Evolutionary conservation across 768 basidiomycete species (phyloP).

Genomic region (Crassisporium funariophilum): DNA sequence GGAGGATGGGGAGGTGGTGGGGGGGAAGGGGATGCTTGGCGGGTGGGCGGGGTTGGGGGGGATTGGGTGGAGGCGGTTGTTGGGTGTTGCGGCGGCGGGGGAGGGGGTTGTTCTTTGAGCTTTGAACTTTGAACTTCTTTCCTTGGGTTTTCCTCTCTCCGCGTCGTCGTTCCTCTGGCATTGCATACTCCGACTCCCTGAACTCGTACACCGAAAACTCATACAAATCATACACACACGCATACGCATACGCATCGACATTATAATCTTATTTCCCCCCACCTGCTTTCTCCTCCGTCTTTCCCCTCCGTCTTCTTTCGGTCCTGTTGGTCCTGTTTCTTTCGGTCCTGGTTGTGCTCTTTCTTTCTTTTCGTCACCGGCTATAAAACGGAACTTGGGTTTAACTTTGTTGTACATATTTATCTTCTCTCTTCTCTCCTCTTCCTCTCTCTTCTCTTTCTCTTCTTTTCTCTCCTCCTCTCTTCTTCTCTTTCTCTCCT

Average conservation of each 20-base stretch:
- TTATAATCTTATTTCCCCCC: too few species aligned
- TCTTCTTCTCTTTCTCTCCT: background rate
- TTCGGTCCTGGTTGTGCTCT: background rate
- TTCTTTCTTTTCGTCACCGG: background rate
- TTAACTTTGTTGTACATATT: background rate
- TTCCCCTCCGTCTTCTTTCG: too few species aligned
- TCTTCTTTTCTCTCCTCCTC: background rate
- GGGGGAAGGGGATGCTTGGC: constrained; percentile 6
- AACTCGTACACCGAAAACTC: background rate
- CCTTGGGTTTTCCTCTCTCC: background rate
- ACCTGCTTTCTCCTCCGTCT: too few species aligned
- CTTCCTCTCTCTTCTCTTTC: background rate
- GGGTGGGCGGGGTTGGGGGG: constrained; percentile 7
- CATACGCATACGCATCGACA: background rate
- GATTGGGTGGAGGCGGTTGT: constrained; percentile 13
- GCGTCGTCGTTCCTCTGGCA: background rate
- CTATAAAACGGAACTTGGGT: background rate
- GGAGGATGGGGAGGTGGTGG: constrained; percentile 8
- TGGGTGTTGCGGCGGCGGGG: constrained; percentile 7
- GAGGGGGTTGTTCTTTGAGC: background rate
- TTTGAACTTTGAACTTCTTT: background rate
- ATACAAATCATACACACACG: background rate
- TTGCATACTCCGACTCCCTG: background rate
- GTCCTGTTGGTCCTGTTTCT: background rate
- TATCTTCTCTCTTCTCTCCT: background rate